Evolutionary conservation across 352 stramenopile genomes (phyloP), one percentile per base, ranked within the genome.

Genomic region (Phytopythium sindhum): DNA sequence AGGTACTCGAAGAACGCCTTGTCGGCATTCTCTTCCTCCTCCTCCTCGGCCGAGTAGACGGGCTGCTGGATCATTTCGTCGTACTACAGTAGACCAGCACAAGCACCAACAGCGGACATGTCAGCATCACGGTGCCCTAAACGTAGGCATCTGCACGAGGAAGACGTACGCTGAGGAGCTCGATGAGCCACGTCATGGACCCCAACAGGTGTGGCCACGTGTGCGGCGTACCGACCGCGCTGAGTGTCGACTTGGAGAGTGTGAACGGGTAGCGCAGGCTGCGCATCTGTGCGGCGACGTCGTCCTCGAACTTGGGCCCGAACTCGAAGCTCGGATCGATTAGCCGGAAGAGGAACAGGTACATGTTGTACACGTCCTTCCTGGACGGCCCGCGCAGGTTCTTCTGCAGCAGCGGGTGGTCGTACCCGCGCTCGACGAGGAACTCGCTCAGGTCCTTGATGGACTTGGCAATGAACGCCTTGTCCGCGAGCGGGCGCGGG

Each of bases 361-460:
- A 85, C 62, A 99, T 98, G 68, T 98, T 95, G 64, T 86, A 87
- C 69, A 99, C 99, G 68, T 99, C 97, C 64, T 98, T 98, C 44
- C 96, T 97, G 19, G 95, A 98, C 6, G 97, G 97, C 4, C 91
- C 84, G 21, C 88, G 86, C 21, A 99, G 86, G 47, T 96, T 86
- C 63, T 98, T 97, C 7, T 81, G 81, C 0, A 84, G 89, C 53
- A 99, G 76, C 15, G 86, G 77, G 65, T 98, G 80, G 71, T 98
- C 89, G 76, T 98, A 99, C 45, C 91, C 82, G 54, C 86, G 87
- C 9, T 94, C 80, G 51, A 74, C 78, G 29, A 99, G 86, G 68
- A 97, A 99, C 61, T 95, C 84, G 37, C 99, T 84, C 51, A 99
- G 88, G 50, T 80, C 85, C 23, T 91, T 86, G 61, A 99, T 97